phyloP scores from a whole-genome alignment of 2,329 filamentous ascomycete genomes.

The Xylariaceae sp. region DNA sequence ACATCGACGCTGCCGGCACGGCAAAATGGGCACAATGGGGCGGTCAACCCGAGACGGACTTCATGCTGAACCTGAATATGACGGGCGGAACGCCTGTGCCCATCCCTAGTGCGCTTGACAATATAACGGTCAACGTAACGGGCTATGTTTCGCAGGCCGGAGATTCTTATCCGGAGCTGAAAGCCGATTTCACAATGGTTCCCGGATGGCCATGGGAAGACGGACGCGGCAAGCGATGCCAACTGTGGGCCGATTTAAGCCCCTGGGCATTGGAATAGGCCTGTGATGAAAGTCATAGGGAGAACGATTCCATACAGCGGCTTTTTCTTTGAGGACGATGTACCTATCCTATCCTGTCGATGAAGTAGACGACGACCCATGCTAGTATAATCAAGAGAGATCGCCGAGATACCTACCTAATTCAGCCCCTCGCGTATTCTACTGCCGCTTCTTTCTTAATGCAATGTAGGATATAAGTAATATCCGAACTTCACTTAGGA shows the following conservation, averaged over 20 bases:
- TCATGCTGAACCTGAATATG: slow-evolving; percentile 42
- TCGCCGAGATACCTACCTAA: background rate
- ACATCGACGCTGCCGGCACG: slow-evolving; percentile 28
- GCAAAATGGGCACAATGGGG: slow-evolving; percentile 35
- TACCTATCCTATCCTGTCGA: background rate
- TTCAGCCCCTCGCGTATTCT: background rate
- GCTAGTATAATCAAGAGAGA: too few relatives aligned
- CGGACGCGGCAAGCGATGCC: slow-evolving; percentile 41
- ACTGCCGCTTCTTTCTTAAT: too few relatives aligned
- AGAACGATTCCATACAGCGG: background rate
- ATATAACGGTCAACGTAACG: slow-evolving; percentile 26
- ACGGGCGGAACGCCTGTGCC: slow-evolving; percentile 36
- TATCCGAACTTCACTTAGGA: too few relatives aligned
- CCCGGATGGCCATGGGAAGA: slow-evolving; percentile 45
- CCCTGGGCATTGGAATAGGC: slow-evolving; percentile 14
- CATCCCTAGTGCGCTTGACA: slow-evolving; percentile 12
- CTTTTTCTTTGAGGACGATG: background rate
- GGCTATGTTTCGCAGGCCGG: slow-evolving; percentile 21
- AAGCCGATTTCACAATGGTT: slow-evolving; percentile 34
- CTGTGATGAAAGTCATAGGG: background rate
- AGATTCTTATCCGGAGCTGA: slow-evolving; percentile 22
- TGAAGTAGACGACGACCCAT: background rate
- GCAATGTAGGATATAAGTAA: too few relatives aligned
- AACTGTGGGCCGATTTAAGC: slow-evolving; percentile 37
- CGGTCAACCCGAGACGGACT: slow-evolving; percentile 30